A percentile compares a stretch with the other conserved stretches of the same genome.
These are phyloP conservation scores for Anthracocystis panici-leucophaei DNA, from an alignment of 1,284 basidiomycete species.

Conservation along the genomic window DNA sequence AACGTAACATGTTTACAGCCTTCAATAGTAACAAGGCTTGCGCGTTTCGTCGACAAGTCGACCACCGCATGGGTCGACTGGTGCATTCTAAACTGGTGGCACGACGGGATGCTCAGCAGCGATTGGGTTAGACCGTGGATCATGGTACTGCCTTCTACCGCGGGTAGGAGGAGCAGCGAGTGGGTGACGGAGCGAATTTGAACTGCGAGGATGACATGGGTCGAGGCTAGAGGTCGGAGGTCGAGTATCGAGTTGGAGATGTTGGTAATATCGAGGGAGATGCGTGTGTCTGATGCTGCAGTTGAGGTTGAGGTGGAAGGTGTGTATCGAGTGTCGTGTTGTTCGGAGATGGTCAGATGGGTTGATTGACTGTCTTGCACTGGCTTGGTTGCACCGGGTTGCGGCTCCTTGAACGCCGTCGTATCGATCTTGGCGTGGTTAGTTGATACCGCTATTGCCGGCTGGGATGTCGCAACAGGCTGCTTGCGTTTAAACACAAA, in stretches of 20 bases:
- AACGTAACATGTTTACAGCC: constrained; percentile 18
- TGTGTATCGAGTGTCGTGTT: constrained; percentile 8
- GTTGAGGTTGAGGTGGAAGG: neutral
- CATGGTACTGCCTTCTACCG: constrained; percentile 47
- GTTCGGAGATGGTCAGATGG: constrained; percentile 15
- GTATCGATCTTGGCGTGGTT: neutral
- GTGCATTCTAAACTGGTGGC: constrained; percentile 51
- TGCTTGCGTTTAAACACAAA: constrained; percentile 36
- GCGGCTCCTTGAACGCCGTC: neutral
- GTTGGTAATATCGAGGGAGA: constrained; percentile 22
- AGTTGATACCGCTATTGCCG: neutral
- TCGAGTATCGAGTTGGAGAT: constrained; percentile 27
- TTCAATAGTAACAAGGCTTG: constrained; percentile 36
- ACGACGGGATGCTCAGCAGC: constrained; percentile 19
- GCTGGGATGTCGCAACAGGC: neutral
- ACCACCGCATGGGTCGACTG: constrained; percentile 16
- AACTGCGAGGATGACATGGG: constrained; percentile 18
- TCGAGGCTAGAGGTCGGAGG: constrained; percentile 13
- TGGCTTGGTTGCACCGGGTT: neutral
- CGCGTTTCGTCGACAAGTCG: constrained; percentile 25
- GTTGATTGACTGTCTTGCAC: neutral
- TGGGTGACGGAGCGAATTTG: constrained; percentile 28
- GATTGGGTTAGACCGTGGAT: constrained; percentile 18
- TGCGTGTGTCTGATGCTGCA: neutral
- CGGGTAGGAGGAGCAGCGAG: constrained; percentile 31